Evolutionary conservation across 768 basidiomycete genomes (phyloP), one percentile per base, ranked within the genome.

Genomic region (Mycena rosella): DNA sequence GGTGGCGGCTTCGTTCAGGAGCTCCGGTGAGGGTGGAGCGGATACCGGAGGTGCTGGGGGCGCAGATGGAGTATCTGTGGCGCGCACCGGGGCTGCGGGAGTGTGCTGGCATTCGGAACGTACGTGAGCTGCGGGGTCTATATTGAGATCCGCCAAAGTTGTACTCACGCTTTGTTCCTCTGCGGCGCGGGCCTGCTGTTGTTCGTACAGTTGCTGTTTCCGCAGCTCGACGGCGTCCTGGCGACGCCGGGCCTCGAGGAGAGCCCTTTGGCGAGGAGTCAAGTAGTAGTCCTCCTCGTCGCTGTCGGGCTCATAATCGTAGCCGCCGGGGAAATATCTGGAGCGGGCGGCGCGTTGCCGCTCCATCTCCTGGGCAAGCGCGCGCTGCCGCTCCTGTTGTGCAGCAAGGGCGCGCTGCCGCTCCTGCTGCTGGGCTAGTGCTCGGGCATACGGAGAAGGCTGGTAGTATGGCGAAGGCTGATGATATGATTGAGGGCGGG

Each of bases 241-340:
- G 29, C 73, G 73, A 26, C 71, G 74, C 60, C 72, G 48, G 6
- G 80, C 78, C 22, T 81, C 76, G 14, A 83, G 74, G 34, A 80
- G 79, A 6, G 77, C 73, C 15, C 77, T 70, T 56, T 82, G 78
- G 15, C 75, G 78, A 2, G 79, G 80, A 7, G 44, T 60, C 29
- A 71, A 45, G 47, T 69, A 69, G 44, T 63, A 58, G 55, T 68
- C 71, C 45, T 73, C 72, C 36, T 73, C 74, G 29, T 79, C 79
- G 30, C 81, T 75, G 15, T 79, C 78, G 55, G 73, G 73, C 26
- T 76, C 76, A 48, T 78, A 77, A 45, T 75, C 75, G 22, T 75
- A 74, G 52, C 84, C 83, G 18, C 81, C 78, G 7, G 84, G 84
- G 30, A 85, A 78, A 63, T 82, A 85, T 57, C 79, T 77, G 14